These are phyloP conservation scores for Hyparrhenia diplandra DNA, from an alignment of 176 grass and related monocot species.

Conservation along the genomic window DNA sequence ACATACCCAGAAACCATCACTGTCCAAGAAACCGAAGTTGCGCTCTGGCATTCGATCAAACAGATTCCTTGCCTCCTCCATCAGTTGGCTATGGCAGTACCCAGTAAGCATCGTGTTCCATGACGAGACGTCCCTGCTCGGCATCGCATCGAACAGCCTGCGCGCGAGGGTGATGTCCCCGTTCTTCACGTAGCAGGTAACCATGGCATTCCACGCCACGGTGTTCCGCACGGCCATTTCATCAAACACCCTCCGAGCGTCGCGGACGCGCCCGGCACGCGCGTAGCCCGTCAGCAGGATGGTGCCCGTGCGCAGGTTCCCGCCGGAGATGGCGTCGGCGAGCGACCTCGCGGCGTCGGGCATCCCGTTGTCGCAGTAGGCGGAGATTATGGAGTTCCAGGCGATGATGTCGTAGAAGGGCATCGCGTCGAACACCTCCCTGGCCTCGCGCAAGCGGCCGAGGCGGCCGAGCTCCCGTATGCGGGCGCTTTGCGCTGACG, in stretches of 20 bases:
- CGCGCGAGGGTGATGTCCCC: constrained; percentile 42
- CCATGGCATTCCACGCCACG: background rate
- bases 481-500: constrained; percentile 2
- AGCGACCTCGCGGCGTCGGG: constrained; percentile 30
- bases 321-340: constrained; percentile 25
- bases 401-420: constrained; percentile 39
- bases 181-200: constrained; percentile 52
- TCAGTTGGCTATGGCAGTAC: constrained; percentile 52
- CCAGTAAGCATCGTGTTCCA: constrained; percentile 78
- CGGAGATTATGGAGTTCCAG: constrained; percentile 46
- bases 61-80: constrained; percentile 36
- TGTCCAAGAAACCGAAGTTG: constrained; percentile 53
- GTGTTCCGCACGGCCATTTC: background rate
- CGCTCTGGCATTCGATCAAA: constrained; percentile 49
- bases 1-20: constrained; percentile 74
- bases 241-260: background rate
- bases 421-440: constrained; percentile 49
- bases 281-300: constrained; percentile 45
- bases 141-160: constrained; percentile 55
- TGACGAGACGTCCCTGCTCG: constrained; percentile 33
- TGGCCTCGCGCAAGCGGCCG: constrained; percentile 32
- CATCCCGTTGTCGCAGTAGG: background rate
- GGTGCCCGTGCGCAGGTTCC: constrained; percentile 37
- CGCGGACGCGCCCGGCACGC: constrained; percentile 19
- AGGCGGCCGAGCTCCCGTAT: constrained; percentile 38